Evolutionary conservation across 805 yeast genomes (phyloP), one percentile per base, ranked within the genome.

Genomic region (Metschnikowia reukaufii): DNA sequence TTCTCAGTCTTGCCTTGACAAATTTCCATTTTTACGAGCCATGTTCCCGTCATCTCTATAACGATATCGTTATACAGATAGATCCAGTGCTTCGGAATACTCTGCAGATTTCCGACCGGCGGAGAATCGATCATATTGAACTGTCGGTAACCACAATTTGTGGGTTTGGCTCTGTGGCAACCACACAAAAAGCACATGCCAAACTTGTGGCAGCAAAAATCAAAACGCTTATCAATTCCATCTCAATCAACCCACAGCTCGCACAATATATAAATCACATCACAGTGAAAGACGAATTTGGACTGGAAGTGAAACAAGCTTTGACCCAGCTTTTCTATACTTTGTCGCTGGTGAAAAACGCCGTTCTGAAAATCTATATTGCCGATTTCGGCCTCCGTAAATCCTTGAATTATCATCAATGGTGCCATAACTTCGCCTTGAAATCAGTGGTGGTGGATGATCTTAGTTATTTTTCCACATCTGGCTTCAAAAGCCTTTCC

Each of bases 161-260:
- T 42, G 72, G 72, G 4, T 55, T 67, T 18, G 23, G 30, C 2
- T 50, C 53, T 10, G 58, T 49, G 12, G 37, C 50, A 18, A 48
- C 52, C 36, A 30, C 53, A 3, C 25, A 32, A 8, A 56, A 48
- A 16, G 55, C 55, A 13, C 71, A 68, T 33, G 29, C 48, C 32
- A 56, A 54, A 21, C 45, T 68, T 49, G 57, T 70, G 23, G 48
- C 52, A 37, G 70, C 70, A 13, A 68, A 77, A 50, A 64, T 81
- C 39, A 67, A 66, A 32, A 62, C 73, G 2, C 58, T 82, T 34
- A 39, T 68, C 10, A 68, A 69, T 17, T 63, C 75, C 0, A 52
- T 77, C 20, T 45, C 41, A 4, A 49, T 68, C 37, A 73, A 76
- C 44, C 50, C 67, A 2, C 60, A 61, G 4, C 60, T 77, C 17